Evolutionary conservation across 257 asterid species (phyloP).

Genomic region (Echites panduratus): DNA sequence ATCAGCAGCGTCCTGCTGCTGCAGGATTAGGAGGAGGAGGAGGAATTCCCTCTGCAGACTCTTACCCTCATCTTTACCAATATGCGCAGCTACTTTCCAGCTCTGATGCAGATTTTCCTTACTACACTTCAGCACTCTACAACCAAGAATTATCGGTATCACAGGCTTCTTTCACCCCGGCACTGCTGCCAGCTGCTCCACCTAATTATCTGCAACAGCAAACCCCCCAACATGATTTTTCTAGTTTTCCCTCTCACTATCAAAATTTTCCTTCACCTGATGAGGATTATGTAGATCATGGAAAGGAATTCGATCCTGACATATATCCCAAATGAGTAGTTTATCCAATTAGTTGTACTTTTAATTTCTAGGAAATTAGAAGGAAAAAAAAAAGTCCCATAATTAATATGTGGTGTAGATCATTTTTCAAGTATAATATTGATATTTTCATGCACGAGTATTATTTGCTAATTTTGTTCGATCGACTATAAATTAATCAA

Average conservation of each 20-base stretch:
- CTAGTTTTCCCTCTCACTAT: conserved; percentile 6
- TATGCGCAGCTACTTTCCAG: conserved; percentile 70
- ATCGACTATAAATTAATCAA: too few relatives aligned
- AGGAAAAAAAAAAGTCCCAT: too few relatives aligned
- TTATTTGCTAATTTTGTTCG: too few relatives aligned
- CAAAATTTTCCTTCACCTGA: conserved; percentile 25
- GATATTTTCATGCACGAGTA: too few relatives aligned
- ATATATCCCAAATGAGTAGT: conserved; percentile 15
- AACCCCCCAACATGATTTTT: not conserved
- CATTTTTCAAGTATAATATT: too few relatives aligned
- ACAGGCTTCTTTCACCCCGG: not conserved
- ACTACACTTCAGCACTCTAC: conserved; percentile 42
- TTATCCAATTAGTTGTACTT: not conserved
- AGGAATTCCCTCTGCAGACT: conserved; percentile 9
- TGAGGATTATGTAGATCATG: conserved; percentile 19
- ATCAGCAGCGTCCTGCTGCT: not conserved
- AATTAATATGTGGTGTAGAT: too few relatives aligned
- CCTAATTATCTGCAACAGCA: not conserved
- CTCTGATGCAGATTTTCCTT: conserved; percentile 57
- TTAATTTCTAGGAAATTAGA: too few relatives aligned
- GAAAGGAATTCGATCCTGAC: conserved; percentile 30
- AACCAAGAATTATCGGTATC: conserved; percentile 12
- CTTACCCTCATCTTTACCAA: conserved; percentile 60
- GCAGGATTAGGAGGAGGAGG: too few relatives aligned
- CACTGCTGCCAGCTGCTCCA: conserved; percentile 8